These are phyloP conservation scores for Parasitella parasitica DNA, from an alignment of 371 early-diverging fungal genomes.

Conservation along the genomic window DNA sequence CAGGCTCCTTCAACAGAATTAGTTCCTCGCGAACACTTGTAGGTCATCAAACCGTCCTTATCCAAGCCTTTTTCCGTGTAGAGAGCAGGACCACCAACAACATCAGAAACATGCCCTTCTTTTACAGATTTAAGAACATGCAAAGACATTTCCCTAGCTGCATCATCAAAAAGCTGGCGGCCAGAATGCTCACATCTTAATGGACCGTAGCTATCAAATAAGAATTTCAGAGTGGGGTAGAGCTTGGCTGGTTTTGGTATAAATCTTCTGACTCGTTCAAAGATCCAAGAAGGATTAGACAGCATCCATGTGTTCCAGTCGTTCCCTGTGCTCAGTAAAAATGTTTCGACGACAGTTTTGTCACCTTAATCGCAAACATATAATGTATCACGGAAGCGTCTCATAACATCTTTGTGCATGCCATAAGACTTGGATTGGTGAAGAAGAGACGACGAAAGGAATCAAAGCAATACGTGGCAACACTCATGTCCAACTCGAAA, in stretches of 20 bases:
- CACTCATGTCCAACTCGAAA: conserved; percentile 10
- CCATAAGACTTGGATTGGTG: conserved; percentile 9
- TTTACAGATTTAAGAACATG: background rate
- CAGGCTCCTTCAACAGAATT: background rate
- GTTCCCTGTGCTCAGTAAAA: too few relatives aligned
- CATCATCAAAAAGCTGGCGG: too few relatives aligned
- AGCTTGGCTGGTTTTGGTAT: background rate
- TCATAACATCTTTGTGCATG: too few relatives aligned
- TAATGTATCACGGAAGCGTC: too few relatives aligned
- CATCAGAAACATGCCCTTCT: background rate
- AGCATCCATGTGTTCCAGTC: too few relatives aligned
- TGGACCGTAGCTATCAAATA: too few relatives aligned
- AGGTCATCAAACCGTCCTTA: background rate
- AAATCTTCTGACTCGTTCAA: background rate
- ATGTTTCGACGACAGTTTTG: background rate
- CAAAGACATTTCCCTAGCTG: background rate
- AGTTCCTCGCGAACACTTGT: conserved; percentile 1
- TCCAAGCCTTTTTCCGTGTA: conserved; percentile 1
- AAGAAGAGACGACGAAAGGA: conserved; percentile 10
- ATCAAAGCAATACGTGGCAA: conserved; percentile 16
- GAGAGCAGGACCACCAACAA: too few relatives aligned
- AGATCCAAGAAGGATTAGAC: too few relatives aligned
- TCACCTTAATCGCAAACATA: too few relatives aligned
- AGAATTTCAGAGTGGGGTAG: too few relatives aligned
- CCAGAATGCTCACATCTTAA: too few relatives aligned